Evolutionary conservation across 2,329 filamentous ascomycete species (phyloP), one percentile per base, ranked within the genome.

Genomic region (Aspergillus clavatus): DNA sequence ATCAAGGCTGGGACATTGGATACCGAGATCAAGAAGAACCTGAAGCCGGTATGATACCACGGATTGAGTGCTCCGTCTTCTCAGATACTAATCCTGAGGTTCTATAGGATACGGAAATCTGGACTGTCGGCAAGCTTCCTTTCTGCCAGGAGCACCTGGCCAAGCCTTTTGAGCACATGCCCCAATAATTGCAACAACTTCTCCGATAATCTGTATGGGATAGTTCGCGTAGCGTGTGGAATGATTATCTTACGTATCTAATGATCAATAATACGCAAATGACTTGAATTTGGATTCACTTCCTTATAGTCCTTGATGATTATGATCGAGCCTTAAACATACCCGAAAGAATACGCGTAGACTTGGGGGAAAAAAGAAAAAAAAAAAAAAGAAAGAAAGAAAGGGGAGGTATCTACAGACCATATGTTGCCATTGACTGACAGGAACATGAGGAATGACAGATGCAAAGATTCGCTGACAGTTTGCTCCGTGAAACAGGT

Each of bases 81-180:
- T 16, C 10, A 33, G 14, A 33, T 33, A 7, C 29, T 33, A 33
- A 33, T 12, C n/a, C n/a, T n/a, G n/a, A n/a, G n/a, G n/a, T n/a
- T n/a, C n/a, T n/a, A n/a, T 48, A 68, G 65, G 60, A 82, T 56
- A 82, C 80, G 55, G 82, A 86, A 70, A 85, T 86, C 69, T 86
- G 82, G 82, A 83, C 81, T 40, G 77, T 73, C 52, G 66, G 78
- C 71, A 86, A 86, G 76, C 75, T 86, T 53, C 82, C 82, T 12
- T 86, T 85, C 72, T 83, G 82, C 72, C 73, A 80, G 72, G 82
- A 86, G 73, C 68, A 77, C 54, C 72, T 85, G 50, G 79, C 72
- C 40, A 78, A 84, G 64, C 73, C 80, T 3, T 84, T 84, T 63
- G 64, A 76, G 59, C 69, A 82, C 65, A 84, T 85, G 81, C 81